Conservation (phyloP, 176 grass and related monocot species). For the Aegilops bicornis region DNA sequence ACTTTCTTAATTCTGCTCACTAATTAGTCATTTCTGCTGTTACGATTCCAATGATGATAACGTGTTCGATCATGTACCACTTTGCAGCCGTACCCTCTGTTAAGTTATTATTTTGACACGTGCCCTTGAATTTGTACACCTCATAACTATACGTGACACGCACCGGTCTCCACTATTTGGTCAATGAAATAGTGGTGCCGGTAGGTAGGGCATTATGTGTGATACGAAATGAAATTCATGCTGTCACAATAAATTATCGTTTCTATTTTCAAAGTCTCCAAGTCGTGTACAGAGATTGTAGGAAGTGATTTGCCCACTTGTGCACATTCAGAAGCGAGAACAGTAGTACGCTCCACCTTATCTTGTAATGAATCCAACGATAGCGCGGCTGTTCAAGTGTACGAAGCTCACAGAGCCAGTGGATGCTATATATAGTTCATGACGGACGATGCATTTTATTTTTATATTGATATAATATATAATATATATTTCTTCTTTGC, state of each 20-base stretch:
- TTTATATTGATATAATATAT: no score
- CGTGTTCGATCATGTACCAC: no score
- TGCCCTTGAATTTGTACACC: neutral
- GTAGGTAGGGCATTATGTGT: neutral
- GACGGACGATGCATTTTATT: neutral
- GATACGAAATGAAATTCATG: neutral
- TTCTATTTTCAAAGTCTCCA: neutral
- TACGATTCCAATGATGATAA: neutral
- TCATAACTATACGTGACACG: neutral
- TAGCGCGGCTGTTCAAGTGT: neutral
- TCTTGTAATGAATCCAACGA: neutral
- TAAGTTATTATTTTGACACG: neutral
- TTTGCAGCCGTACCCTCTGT: neutral
- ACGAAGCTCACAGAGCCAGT: no score
- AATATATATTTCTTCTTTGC: neutral
- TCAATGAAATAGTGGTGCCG: neutral
- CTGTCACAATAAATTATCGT: neutral
- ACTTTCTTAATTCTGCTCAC: neutral
- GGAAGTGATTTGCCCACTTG: neutral
- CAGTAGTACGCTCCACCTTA: neutral
- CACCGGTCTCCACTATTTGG: neutral
- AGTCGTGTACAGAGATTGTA: neutral
- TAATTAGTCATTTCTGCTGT: neutral
- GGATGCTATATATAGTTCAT: neutral
- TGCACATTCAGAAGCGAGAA: neutral